A percentile compares a stretch with the other conserved stretches of the same genome.
Evolutionary conservation across 192 early-diverging fungal species (phyloP).

Genomic region (Linnemannia schmuckeri): DNA sequence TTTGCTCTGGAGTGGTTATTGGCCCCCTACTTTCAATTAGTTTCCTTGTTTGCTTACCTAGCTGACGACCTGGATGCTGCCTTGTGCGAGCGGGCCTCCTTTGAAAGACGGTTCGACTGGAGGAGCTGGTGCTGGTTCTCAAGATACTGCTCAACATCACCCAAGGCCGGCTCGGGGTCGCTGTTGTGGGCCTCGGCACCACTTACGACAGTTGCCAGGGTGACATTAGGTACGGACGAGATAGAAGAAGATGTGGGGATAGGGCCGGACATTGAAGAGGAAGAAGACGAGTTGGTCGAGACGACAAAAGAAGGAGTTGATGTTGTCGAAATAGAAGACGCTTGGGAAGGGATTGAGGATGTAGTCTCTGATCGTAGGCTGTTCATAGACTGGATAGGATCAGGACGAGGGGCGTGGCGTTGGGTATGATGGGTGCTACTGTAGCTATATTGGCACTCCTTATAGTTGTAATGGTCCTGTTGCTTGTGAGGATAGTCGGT

Average conservation of each 20-base stretch:
- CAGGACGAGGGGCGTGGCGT: background rate
- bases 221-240: background rate
- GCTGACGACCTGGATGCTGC: background rate
- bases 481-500: background rate
- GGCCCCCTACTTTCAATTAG: background rate
- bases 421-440: conserved; percentile 8
- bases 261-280: background rate
- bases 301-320: background rate
- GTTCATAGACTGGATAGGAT: background rate
- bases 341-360: background rate
- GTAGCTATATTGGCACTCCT: conserved; percentile 4
- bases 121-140: conserved; percentile 16
- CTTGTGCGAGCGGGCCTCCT: background rate
- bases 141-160: conserved; percentile 23
- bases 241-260: background rate
- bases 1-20: background rate
- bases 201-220: background rate
- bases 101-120: conserved; percentile 8
- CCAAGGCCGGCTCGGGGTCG: conserved; percentile 29
- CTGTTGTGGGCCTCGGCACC: conserved; percentile 33
- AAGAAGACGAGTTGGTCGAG: background rate
- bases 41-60: background rate
- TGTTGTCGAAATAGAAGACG: background rate
- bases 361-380: background rate
- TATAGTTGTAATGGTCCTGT: conserved; percentile 5